phyloP scores from a whole-genome alignment of 345 rosid species.

The Dipteronia sinensis region DNA sequence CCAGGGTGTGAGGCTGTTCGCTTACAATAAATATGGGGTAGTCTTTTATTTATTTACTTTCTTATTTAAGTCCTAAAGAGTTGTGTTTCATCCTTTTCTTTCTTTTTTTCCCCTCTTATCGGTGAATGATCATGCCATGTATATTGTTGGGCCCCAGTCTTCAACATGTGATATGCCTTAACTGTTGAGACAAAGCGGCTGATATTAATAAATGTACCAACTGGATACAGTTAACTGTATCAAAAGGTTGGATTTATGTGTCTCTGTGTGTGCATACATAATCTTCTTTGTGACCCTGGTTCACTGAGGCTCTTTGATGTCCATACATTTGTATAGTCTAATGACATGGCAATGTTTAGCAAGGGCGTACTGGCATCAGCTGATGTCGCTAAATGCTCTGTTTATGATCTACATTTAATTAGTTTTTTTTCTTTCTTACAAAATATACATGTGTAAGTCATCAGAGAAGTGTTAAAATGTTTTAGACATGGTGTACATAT shows the following conservation, averaged over 20 bases:
- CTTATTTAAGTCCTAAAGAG: constrained; percentile 21
- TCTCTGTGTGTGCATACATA: not conserved
- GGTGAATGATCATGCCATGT: constrained; percentile 8
- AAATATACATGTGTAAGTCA: not conserved
- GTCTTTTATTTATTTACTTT: constrained; percentile 24
- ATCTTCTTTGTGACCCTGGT: constrained; percentile 3
- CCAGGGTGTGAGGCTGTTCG: constrained; percentile 34
- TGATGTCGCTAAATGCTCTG: not conserved
- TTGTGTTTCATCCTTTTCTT: not conserved
- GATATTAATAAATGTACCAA: not conserved
- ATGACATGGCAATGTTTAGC: not conserved
- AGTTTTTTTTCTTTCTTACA: not conserved
- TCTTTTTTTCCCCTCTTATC: not conserved
- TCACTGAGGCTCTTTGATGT: not conserved
- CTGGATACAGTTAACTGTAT: not conserved
- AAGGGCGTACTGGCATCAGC: not conserved
- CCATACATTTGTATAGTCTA: not conserved
- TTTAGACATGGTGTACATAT: not conserved
- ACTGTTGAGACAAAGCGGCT: not conserved
- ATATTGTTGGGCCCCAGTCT: not conserved
- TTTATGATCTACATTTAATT: not conserved
- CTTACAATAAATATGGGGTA: constrained; percentile 33
- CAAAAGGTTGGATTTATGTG: constrained; percentile 3
- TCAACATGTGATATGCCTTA: not conserved
- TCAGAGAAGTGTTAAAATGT: not conserved